A percentile compares a stretch with the other conserved stretches of the same genome.
Evolutionary conservation across 106 monocot species (phyloP).

Genomic region (Allium fistulosum): DNA sequence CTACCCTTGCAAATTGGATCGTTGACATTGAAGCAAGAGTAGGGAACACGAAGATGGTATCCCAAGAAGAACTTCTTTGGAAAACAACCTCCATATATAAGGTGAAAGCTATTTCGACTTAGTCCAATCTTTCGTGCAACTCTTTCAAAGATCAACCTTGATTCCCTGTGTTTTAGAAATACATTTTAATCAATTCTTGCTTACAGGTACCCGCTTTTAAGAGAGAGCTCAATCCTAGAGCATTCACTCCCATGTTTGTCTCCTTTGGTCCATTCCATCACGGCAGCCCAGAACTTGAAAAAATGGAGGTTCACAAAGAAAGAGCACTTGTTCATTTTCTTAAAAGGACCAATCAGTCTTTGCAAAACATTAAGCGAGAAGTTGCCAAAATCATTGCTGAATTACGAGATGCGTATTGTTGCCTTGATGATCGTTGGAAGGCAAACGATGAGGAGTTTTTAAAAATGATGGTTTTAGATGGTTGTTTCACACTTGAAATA

Average conservation of each 20-base stretch:
- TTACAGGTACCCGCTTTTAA: neutral
- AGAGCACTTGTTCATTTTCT: constrained; percentile 5
- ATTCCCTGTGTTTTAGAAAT: too few species aligned
- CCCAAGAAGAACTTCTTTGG: neutral
- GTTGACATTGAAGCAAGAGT: neutral
- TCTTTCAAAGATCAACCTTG: too few species aligned
- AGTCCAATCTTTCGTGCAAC: too few species aligned
- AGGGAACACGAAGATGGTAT: neutral
- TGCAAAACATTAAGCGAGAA: neutral
- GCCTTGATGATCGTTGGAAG: too few species aligned
- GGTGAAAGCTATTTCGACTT: too few species aligned
- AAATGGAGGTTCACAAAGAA: constrained; percentile 6
- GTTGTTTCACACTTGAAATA: constrained; percentile 33
- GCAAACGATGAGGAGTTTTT: neutral
- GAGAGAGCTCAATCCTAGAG: constrained; percentile 3
- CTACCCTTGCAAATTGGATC: neutral
- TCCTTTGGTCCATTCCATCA: constrained; percentile 1
- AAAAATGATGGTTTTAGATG: constrained; percentile 20
- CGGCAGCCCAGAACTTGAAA: neutral
- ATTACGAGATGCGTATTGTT: neutral
- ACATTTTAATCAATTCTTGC: too few species aligned
- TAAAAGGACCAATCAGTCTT: neutral
- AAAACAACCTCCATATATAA: constrained; percentile 1
- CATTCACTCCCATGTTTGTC: neutral
- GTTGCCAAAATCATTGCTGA: neutral